These are phyloP conservation scores for Cutaneotrichosporon sp. DNA, from an alignment of 1,284 basidiomycete species.

Conservation along the genomic window DNA sequence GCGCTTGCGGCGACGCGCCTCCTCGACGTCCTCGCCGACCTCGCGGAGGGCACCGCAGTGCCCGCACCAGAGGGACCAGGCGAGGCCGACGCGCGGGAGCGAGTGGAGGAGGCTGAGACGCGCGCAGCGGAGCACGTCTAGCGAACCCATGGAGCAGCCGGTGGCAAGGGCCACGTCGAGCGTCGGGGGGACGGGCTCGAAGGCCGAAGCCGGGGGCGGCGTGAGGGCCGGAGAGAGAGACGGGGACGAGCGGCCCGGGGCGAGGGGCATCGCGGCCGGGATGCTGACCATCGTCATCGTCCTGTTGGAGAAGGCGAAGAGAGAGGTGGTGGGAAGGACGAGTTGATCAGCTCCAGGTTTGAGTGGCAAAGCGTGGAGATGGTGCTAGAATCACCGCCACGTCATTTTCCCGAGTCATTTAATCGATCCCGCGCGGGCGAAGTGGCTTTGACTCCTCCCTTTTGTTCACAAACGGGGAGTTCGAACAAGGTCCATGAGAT, in stretches of 20 bases:
- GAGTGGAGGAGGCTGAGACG: slow-evolving; percentile 21
- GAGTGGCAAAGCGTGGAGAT: slow-evolving; percentile 1
- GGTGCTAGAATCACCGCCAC: not conserved
- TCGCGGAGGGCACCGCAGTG: slow-evolving; percentile 30
- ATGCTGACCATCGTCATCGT: slow-evolving; percentile 20
- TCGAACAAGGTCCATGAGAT: slow-evolving; percentile 2
- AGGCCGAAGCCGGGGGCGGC: not conserved
- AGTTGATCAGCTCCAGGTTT: not conserved
- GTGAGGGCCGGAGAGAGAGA: not conserved
- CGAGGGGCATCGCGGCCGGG: slow-evolving; percentile 12
- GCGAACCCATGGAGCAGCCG: not conserved
- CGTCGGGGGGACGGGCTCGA: slow-evolving; percentile 15
- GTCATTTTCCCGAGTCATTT: not conserved
- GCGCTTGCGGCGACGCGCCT: not conserved
- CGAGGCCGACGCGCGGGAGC: slow-evolving; percentile 27
- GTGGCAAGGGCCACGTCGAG: slow-evolving; percentile 18
- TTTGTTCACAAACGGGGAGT: slow-evolving; percentile 3
- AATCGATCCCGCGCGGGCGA: not conserved
- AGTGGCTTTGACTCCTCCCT: not conserved
- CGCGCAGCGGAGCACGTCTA: slow-evolving; percentile 19
- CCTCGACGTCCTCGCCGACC: slow-evolving; percentile 30
- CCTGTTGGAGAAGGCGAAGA: slow-evolving; percentile 1
- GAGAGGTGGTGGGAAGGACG: slow-evolving; percentile 1
- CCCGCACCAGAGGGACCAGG: slow-evolving; percentile 39
- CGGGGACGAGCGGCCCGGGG: slow-evolving; percentile 11